Conservation (phyloP, 2,329 filamentous ascomycete genomes). For the Aureobasidium lini region DNA sequence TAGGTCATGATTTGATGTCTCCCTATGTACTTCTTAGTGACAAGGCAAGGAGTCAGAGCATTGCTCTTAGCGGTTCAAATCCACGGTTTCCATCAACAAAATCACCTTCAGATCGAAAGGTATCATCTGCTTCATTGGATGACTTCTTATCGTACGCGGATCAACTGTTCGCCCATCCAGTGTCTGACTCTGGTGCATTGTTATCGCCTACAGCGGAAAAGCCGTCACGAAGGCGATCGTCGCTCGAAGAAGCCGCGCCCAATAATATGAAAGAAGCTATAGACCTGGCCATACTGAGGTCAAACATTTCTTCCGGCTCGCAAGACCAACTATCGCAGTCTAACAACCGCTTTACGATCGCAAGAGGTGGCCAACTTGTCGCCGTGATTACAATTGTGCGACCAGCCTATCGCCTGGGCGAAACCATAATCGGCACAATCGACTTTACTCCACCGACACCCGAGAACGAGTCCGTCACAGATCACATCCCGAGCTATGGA, state of each 20-base stretch:
- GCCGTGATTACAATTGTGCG: conserved; percentile 83
- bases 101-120: conserved; percentile 28
- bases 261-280: conserved; percentile 73
- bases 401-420: conserved; percentile 81
- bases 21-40: conserved; percentile 87
- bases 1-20: conserved; percentile 89
- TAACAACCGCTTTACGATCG: conserved; percentile 91
- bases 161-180: conserved; percentile 57
- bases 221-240: conserved; percentile 29
- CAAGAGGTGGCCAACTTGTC: conserved; percentile 83
- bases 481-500: conserved; percentile 67
- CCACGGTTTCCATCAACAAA: conserved; percentile 17
- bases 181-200: conserved; percentile 51
- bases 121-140: conserved; percentile 38
- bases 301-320: conserved; percentile 49
- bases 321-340: conserved; percentile 45
- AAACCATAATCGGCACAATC: conserved; percentile 74
- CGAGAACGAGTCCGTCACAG: neutral
- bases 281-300: conserved; percentile 77
- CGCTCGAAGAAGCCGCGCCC: conserved; percentile 39
- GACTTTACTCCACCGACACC: conserved; percentile 56
- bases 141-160: conserved; percentile 74
- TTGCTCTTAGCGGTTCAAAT: conserved; percentile 25
- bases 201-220: conserved; percentile 59
- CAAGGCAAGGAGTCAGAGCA: conserved; percentile 52